Evolutionary conservation across 2,329 filamentous ascomycete genomes (phyloP), one percentile per base, ranked within the genome.

Genomic region (Botrytis cinerea): DNA sequence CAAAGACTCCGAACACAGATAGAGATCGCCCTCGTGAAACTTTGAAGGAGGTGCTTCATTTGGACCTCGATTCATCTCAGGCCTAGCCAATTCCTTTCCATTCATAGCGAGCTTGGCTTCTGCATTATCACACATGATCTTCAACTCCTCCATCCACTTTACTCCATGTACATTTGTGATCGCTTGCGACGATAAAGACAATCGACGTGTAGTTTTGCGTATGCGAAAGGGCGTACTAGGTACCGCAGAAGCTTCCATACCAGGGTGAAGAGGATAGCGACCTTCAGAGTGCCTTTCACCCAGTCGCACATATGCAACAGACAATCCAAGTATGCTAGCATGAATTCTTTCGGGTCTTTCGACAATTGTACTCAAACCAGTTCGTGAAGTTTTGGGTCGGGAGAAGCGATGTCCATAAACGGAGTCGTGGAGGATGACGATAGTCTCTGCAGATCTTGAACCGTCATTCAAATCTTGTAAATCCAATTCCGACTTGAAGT

Each of bases 341-440:
- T 93, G 92, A 76, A 99, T 90, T 74, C 96, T 88, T 84, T 99
- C 96, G 0, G 96, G 96, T 18, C 96, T 88, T 83, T 99, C 96
- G 67, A 99, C 95, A 76, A 99, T 97, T 73, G 91, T 92, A 78
- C 86, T 89, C 1, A 98, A 86, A 25, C 88, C 87, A 62, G 85
- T 87, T 78, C 92, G 92, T 35, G 90, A 91, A 0, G 94, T 92
- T 78, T 92, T 91, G 6, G 94, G 94, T 62, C 96, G 88, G 18
- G 95, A 93, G 82, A 91, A 99, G 35, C 94, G 91, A 83, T 99
- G 96, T 38, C 95, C 95, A 81, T 98, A 99, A 83, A 95, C 97
- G 71, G 92, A 91, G 83, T 99, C 96, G 79, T 98, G 94, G 2
- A 99, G 84, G 45, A 99, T 87, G 64, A 98, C 94, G 7, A 97